Conservation (phyloP, 2,329 filamentous ascomycete species). For the Ceratocystiopsis sp. region DNA sequence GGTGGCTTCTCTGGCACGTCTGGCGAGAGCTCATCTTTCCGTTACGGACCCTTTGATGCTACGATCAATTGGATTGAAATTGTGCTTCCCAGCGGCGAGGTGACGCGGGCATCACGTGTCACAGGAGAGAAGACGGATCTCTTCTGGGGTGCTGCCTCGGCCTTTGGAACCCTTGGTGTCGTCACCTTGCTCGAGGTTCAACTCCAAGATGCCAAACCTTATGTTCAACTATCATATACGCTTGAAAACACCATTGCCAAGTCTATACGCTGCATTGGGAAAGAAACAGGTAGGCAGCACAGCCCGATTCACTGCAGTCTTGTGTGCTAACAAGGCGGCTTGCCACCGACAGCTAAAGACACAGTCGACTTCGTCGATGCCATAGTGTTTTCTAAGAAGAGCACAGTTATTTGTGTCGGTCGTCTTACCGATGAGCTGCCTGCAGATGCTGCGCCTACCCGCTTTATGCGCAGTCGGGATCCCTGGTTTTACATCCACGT, state of each 20-base stretch:
- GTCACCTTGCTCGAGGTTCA: conserved; percentile 42
- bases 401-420: conserved; percentile 44
- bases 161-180: conserved; percentile 43
- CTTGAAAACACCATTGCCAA: conserved; percentile 24
- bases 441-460: conserved; percentile 16
- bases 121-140: conserved; percentile 29
- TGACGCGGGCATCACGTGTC: conserved; percentile 27
- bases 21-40: conserved; percentile 50
- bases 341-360: not conserved
- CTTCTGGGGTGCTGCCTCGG: conserved; percentile 40
- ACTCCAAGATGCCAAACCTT: conserved; percentile 33
- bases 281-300: conserved; percentile 9
- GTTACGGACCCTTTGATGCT: conserved; percentile 47
- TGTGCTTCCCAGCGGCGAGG: conserved; percentile 39
- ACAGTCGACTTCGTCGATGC: conserved; percentile 47
- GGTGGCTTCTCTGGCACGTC: conserved; percentile 50
- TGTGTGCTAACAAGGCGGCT: not conserved
- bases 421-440: conserved; percentile 32
- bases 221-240: conserved; percentile 38
- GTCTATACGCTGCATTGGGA: conserved; percentile 22
- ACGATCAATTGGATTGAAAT: conserved; percentile 47
- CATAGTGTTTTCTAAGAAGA: conserved; percentile 40
- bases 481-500: conserved; percentile 63
- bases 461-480: conserved; percentile 41
- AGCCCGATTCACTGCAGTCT: not conserved